Evolutionary conservation across 2,329 filamentous ascomycete genomes (phyloP), one percentile per base, ranked within the genome.

Genomic region (Penicillium palitans): DNA sequence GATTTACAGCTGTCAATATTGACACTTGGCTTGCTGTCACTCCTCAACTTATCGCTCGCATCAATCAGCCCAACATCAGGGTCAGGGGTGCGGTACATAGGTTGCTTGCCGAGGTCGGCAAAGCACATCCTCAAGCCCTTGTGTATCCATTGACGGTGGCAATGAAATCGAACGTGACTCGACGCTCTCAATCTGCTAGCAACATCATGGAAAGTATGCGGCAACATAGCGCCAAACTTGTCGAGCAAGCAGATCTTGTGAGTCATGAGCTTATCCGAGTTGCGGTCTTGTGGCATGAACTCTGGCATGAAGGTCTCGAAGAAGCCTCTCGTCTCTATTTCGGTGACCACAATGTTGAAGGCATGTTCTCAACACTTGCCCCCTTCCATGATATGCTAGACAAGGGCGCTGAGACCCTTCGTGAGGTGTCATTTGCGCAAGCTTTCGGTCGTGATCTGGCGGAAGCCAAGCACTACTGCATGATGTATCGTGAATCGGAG

Each of bases 11-110:
- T 39, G 92, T 99, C 65, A 96, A 90, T 70, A 90, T 99, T 56
- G 95, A 99, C 75, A 98, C 93, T 1, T 99, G 95, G 96, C 85
- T 99, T 19, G 93, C 98, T 71, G 96, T 99, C 52, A 97, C 98
- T 63, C 95, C 95, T 35, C 95, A 99, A 72, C 82, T 99, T 48
- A 96, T 99, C 74, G 95, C 95, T 33, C 87, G 95, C 59, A 98
- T 99, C 79, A 99, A 96, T 71, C 95, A 98, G 74, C 91, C 93
- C 17, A 97, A 97, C 74, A 84, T 86, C 64, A 85, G 91, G 25
- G 93, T 99, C 10, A 88, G 96, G 64, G 87, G 90, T 65, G 90
- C 93, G 0, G 93, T 99, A 51, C 95, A 99, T 73, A 91, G 95
- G 58, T 81, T 99, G 4, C 83, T 99, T 37, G 89, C 90, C 2